Conservation (phyloP, 2,329 filamentous ascomycete genomes). For the Ophiostoma sp. region DNA sequence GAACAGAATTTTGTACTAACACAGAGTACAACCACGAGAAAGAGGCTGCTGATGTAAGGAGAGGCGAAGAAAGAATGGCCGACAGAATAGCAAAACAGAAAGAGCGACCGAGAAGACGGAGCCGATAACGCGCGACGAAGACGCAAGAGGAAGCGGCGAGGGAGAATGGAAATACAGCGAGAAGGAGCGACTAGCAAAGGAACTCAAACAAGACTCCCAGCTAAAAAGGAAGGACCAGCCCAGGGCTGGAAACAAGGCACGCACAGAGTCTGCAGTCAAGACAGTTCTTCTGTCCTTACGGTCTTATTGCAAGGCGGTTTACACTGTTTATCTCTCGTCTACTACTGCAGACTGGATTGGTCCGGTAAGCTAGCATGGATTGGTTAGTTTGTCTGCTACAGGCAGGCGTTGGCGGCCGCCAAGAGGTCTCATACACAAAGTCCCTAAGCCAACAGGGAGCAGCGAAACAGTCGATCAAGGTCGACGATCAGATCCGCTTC, state of each 20-base stretch:
- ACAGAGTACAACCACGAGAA: neutral
- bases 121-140: no score
- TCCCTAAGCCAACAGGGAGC: neutral
- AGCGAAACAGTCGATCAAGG: constrained; percentile 1
- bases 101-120: no score
- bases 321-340: no score
- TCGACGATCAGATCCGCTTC: neutral
- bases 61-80: neutral
- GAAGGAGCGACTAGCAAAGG: neutral
- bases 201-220: neutral
- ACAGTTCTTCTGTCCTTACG: no score
- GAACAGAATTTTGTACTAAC: neutral
- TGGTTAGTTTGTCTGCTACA: no score
- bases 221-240: neutral
- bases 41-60: neutral
- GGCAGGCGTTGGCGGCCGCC: neutral
- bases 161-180: neutral
- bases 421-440: neutral
- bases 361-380: no score
- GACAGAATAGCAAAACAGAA: neutral
- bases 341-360: no score
- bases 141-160: neutral
- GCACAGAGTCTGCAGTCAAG: no score
- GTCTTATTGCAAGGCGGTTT: no score
- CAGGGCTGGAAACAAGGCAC: neutral